These are phyloP conservation scores for Cocos nucifera DNA, from an alignment of 176 grass and related monocot species.

Conservation along the genomic window DNA sequence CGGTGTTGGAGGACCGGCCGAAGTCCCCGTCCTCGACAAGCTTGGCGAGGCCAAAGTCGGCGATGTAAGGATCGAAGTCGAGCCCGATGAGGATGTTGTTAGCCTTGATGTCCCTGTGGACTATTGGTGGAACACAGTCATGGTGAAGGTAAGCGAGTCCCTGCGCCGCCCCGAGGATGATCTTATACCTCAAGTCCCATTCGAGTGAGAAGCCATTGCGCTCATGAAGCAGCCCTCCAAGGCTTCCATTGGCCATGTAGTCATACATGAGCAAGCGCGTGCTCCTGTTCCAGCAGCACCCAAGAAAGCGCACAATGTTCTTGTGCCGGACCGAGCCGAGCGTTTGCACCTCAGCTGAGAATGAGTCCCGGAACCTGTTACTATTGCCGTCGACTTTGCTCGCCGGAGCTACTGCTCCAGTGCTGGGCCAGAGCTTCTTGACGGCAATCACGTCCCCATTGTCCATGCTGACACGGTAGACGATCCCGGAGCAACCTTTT, in stretches of 20 bases:
- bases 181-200: constrained; percentile 82
- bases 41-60: constrained; percentile 93
- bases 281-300: constrained; percentile 92
- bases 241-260: constrained; percentile 97
- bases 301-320: constrained; percentile 92
- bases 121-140: constrained; percentile 83
- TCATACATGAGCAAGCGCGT: constrained; percentile 93
- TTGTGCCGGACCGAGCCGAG: constrained; percentile 91
- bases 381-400: constrained; percentile 31
- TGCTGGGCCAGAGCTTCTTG: constrained; percentile 83
- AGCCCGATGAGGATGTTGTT: constrained; percentile 95
- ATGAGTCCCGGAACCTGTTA: constrained; percentile 58
- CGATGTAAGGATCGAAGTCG: constrained; percentile 93
- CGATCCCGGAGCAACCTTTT: constrained; percentile 82
- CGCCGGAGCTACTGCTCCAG: background rate
- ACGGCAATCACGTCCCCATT: constrained; percentile 87
- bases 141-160: constrained; percentile 89
- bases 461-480: constrained; percentile 80
- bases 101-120: constrained; percentile 92
- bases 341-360: constrained; percentile 89
- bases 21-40: constrained; percentile 87
- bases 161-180: constrained; percentile 74
- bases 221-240: constrained; percentile 82
- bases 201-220: constrained; percentile 59
- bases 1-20: constrained; percentile 67